Base-by-base conservation (phyloP, 208 protist species). In the Trypanosoma mega region DNA sequence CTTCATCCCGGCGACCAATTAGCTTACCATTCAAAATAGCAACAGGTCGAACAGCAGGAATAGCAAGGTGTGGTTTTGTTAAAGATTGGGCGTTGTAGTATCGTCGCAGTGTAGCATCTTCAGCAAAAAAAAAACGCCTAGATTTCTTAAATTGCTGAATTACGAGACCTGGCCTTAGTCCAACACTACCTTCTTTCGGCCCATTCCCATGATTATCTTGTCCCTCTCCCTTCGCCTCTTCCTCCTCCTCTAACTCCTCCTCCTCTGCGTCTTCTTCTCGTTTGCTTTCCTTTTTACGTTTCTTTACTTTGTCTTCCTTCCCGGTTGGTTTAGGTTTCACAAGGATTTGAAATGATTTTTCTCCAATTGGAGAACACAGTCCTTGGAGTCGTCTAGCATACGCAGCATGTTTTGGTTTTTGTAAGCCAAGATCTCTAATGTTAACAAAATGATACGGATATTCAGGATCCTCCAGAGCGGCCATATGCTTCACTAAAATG, bases 401-500 rank as follows among this genome's bases (percentile, higher is more conserved):
- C 0, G 9, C 12, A 26, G 64, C 56, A 47, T 81, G 87, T 43
- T 81, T 36, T 0, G 81, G 72, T 44, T 83, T 81, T 61, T 89
- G 85, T 14, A 83, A 43, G 2, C 54, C 47, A 18, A 95, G 59
- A 63, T 93, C 82, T 44, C 70, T 56, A 36, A 92, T 18, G 48
- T 95, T 95, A n/a, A 95, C 89, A 79, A 93, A 95, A 53, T 90
- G 76, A 68, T 80, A 93, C 9, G 89, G 89, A 41, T 86, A 93
- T 49, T 61, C 23, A 18, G 29, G 48, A 51, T 95, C 85, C 47
- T 88, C 76, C n/a, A 95, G 54, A 12, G 75, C 80, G 16, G 78
- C 76, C 89, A 95, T 95, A 54, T 87, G 45, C 67, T 87, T 88
- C 56, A 95, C 85, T 27, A 95, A 63, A 56, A 80, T 78, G 3